phyloP scores from a whole-genome alignment of 164 flowering plant species.

The Tetracentron sinense region DNA sequence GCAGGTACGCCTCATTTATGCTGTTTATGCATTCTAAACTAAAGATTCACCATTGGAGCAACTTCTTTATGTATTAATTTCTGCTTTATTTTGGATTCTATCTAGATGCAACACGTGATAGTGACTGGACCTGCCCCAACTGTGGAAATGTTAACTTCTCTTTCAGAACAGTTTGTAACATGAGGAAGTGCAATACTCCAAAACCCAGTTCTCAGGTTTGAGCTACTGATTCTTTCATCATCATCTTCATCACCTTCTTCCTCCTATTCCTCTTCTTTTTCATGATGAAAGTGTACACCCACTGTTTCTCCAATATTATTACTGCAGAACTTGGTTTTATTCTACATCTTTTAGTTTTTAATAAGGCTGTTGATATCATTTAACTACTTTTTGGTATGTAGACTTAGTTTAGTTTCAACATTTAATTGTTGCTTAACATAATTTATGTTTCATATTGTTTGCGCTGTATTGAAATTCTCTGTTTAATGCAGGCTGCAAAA shows the following conservation, averaged over 20 bases:
- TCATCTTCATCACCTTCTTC: too few species aligned
- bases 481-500: constrained; percentile 51
- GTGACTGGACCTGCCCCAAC: constrained; percentile 96
- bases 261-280: too few species aligned
- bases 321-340: too few species aligned
- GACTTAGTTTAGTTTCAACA: not conserved
- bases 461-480: not conserved
- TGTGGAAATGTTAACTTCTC: constrained; percentile 97
- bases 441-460: not conserved
- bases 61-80: not conserved
- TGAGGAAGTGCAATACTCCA: constrained; percentile 96
- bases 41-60: not conserved
- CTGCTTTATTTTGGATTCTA: too few species aligned
- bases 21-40: not conserved
- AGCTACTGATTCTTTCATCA: not conserved
- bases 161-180: constrained; percentile 93
- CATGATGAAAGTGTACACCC: too few species aligned
- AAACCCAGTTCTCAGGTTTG: constrained; percentile 95
- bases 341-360: too few species aligned
- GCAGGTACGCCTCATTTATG: constrained; percentile 24
- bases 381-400: too few species aligned
- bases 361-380: too few species aligned
- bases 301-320: too few species aligned
- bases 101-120: constrained; percentile 70
- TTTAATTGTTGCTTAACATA: not conserved